Evolutionary conservation across 306 rosid species (phyloP).

Genomic region (Vigna hirtella): DNA sequence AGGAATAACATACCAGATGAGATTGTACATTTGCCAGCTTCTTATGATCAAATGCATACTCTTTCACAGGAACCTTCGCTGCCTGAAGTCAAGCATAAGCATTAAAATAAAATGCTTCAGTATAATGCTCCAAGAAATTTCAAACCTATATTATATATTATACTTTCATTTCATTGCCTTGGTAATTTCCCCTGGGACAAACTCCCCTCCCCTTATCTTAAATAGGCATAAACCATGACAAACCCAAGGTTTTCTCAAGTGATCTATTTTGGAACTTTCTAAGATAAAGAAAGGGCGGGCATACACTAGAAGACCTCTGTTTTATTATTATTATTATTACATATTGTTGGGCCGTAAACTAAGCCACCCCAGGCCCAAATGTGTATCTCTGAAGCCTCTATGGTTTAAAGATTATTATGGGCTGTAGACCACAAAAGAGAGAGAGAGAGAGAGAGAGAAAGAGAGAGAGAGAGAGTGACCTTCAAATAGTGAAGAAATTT

Average conservation of each 20-base stretch:
- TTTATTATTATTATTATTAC: constrained; percentile 12
- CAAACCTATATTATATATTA: neutral
- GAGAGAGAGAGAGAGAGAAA: neutral
- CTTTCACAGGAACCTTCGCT: constrained; percentile 90
- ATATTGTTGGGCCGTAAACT: neutral
- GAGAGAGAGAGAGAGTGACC: constrained; percentile 50
- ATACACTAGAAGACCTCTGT: neutral
- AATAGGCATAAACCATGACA: neutral
- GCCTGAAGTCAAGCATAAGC: constrained; percentile 58
- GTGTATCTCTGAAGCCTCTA: too few species aligned
- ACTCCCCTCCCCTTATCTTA: neutral
- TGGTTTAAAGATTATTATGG: too few species aligned
- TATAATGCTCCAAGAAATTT: constrained; percentile 27
- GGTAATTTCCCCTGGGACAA: constrained; percentile 15
- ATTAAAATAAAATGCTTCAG: neutral
- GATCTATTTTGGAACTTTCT: constrained; percentile 2
- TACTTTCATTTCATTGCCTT: constrained; percentile 16
- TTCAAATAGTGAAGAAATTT: constrained; percentile 82
- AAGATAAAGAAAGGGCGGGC: constrained; percentile 30
- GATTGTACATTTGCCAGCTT: constrained; percentile 85
- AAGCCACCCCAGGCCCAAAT: too few species aligned
- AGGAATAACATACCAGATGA: constrained; percentile 65
- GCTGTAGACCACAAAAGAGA: neutral
- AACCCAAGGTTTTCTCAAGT: constrained; percentile 15
- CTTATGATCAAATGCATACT: constrained; percentile 68